Conservation (phyloP, 108 stramenopile species). For the Cafeteria roenbergensis region DNA sequence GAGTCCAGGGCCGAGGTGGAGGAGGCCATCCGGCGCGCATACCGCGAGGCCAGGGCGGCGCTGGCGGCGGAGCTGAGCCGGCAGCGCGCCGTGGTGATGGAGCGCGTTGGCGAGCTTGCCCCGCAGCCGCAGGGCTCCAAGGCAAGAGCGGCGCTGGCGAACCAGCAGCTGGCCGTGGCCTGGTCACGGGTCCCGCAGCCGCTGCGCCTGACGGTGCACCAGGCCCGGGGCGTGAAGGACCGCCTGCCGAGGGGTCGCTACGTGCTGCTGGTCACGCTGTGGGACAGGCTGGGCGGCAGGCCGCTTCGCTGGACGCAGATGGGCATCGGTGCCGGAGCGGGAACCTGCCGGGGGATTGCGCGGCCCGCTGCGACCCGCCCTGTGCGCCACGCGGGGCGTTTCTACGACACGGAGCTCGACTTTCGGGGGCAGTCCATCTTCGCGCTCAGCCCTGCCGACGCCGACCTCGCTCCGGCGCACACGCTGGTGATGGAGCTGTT, state of each 20-base stretch:
- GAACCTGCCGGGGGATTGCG: neutral
- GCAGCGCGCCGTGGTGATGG: conserved; percentile 1
- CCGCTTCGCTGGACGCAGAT: conserved; percentile 26
- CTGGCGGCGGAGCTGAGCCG: neutral
- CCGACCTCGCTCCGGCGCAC: conserved; percentile 25
- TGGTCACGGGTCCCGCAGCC: conserved; percentile 35
- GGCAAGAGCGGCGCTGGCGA: neutral
- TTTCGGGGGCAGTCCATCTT: conserved; percentile 31
- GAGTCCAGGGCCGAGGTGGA: neutral
- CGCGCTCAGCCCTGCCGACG: conserved; percentile 25
- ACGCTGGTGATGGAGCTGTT: conserved; percentile 40
- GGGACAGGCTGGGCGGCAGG: conserved; percentile 36
- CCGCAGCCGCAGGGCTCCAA: neutral
- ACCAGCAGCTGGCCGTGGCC: conserved; percentile 13
- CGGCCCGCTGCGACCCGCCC: conserved; percentile 32
- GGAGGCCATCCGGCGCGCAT: neutral
- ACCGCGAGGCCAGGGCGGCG: neutral
- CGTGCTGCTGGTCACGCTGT: conserved; percentile 33
- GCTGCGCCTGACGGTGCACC: conserved; percentile 34
- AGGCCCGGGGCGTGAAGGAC: conserved; percentile 29
- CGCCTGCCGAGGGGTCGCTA: conserved; percentile 34
- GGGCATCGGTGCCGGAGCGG: conserved; percentile 3
- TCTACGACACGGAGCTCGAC: conserved; percentile 29
- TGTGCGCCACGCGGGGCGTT: conserved; percentile 35
- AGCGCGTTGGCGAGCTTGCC: conserved; percentile 7